Percentiles rank a stretch among this genome's conserved stretches.
These are phyloP conservation scores for Sanghuangporus weigelae DNA, from an alignment of 1,284 basidiomycete species.

Conservation along the genomic window DNA sequence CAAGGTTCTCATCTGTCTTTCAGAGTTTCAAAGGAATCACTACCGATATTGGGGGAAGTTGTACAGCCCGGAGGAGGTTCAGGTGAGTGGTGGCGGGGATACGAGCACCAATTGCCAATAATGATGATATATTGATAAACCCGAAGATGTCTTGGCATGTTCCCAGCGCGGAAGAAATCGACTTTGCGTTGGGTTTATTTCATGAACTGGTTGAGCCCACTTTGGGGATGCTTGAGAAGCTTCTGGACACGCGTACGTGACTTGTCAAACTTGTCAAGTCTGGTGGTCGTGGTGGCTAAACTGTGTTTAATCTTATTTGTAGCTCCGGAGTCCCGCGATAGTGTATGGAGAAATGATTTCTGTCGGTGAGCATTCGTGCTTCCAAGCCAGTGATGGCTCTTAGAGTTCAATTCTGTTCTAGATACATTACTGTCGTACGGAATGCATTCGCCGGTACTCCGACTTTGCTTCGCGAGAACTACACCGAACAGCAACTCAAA, in stretches of 20 bases:
- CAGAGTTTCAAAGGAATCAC: conserved; percentile 71
- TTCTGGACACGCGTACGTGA: conserved; percentile 50
- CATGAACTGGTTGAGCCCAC: conserved; percentile 67
- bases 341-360: conserved; percentile 84
- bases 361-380: conserved; percentile 51
- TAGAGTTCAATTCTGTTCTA: conserved; percentile 20
- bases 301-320: conserved; percentile 24
- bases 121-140: conserved; percentile 21
- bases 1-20: neutral
- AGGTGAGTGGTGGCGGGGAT: conserved; percentile 32
- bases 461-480: conserved; percentile 50
- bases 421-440: conserved; percentile 59
- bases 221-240: conserved; percentile 50
- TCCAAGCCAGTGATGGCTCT: neutral
- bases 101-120: too few species aligned
- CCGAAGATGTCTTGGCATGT: conserved; percentile 78
- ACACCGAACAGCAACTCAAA: conserved; percentile 38
- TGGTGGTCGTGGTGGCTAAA: neutral
- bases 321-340: conserved; percentile 38
- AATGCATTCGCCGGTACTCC: conserved; percentile 67
- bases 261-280: neutral
- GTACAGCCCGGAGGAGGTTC: conserved; percentile 53
- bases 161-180: conserved; percentile 61
- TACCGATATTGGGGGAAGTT: conserved; percentile 77
- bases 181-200: conserved; percentile 73